Conservation (phyloP, 1,139 yeast genomes). For the Protomyces inundatus region DNA sequence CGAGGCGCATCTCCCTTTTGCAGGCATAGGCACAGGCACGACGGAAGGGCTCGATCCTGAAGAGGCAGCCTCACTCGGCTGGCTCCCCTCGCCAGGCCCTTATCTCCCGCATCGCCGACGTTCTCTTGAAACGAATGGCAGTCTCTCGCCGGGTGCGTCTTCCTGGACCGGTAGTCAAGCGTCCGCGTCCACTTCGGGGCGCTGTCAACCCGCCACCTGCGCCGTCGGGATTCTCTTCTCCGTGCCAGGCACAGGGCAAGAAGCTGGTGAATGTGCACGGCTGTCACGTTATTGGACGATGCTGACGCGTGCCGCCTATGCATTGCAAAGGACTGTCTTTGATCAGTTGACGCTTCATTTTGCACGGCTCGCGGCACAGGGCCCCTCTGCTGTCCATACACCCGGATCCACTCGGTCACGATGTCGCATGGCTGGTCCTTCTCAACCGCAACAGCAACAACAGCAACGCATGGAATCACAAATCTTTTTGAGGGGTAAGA, state of each 20-base stretch:
- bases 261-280: slow-evolving; percentile 8
- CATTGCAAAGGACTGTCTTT: slow-evolving; percentile 11
- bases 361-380: slow-evolving; percentile 3
- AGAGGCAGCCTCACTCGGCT: slow-evolving; percentile 4
- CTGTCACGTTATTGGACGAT: slow-evolving; percentile 20
- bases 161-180: not conserved
- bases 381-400: not conserved
- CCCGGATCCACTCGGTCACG: slow-evolving; percentile 2
- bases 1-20: slow-evolving; percentile 3
- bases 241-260: slow-evolving; percentile 21
- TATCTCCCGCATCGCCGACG: slow-evolving; percentile 9
- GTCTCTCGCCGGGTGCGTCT: slow-evolving; percentile 2
- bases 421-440: not conserved
- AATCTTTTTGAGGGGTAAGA: slow-evolving; percentile 10
- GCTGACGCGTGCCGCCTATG: slow-evolving; percentile 24
- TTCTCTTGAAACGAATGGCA: slow-evolving; percentile 17
- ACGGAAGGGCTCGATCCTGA: not conserved
- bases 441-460: not conserved
- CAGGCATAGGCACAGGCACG: not conserved
- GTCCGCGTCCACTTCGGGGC: not conserved
- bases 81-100: slow-evolving; percentile 24
- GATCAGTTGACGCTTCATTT: slow-evolving; percentile 6
- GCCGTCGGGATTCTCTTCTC: slow-evolving; percentile 15
- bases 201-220: slow-evolving; percentile 20
- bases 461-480: slow-evolving; percentile 5